phyloP scores from a whole-genome alignment of 2,329 filamentous ascomycete genomes.

The Penicillium oxalicum region DNA sequence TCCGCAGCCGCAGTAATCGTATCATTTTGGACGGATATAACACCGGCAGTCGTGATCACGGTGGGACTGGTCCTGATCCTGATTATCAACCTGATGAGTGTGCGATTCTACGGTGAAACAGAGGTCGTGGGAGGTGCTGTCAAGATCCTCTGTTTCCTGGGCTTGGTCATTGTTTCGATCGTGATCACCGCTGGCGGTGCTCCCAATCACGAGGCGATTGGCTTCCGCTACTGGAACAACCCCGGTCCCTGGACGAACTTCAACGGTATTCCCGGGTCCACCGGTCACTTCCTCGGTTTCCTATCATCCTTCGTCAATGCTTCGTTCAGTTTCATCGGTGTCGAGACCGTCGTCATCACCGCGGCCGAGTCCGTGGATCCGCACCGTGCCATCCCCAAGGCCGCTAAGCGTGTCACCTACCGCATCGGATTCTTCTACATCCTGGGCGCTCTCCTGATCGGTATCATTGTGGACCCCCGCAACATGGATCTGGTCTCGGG shows the following conservation, averaged over 20 bases:
- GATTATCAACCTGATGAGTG: conserved; percentile 27
- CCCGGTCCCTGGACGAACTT: conserved; percentile 30
- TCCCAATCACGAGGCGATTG: conserved; percentile 27
- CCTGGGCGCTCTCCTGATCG: conserved; percentile 26
- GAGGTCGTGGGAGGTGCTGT: conserved; percentile 29
- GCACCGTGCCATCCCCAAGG: conserved; percentile 36
- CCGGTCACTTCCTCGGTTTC: conserved; percentile 33
- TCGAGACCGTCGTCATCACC: conserved; percentile 37
- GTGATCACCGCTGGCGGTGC: conserved; percentile 31
- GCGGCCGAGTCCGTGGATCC: conserved; percentile 39
- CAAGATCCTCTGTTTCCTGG: conserved; percentile 29
- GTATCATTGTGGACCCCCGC: conserved; percentile 25
- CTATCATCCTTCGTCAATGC: conserved; percentile 38
- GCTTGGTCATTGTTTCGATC: conserved; percentile 26
- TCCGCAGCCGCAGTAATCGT: conserved; percentile 82
- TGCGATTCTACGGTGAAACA: conserved; percentile 30
- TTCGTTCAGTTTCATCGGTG: conserved; percentile 38
- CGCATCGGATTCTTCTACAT: conserved; percentile 38
- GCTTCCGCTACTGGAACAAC: conserved; percentile 33
- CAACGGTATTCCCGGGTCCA: conserved; percentile 25
- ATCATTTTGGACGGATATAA: conserved; percentile 64
- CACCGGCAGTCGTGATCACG: conserved; percentile 65
- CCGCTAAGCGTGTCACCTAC: conserved; percentile 37
- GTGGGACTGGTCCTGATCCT: conserved; percentile 27
- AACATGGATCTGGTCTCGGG: conserved; percentile 19